These are phyloP conservation scores for Blastocystis sp. DNA, from an alignment of 352 stramenopile species.

Conservation along the genomic window DNA sequence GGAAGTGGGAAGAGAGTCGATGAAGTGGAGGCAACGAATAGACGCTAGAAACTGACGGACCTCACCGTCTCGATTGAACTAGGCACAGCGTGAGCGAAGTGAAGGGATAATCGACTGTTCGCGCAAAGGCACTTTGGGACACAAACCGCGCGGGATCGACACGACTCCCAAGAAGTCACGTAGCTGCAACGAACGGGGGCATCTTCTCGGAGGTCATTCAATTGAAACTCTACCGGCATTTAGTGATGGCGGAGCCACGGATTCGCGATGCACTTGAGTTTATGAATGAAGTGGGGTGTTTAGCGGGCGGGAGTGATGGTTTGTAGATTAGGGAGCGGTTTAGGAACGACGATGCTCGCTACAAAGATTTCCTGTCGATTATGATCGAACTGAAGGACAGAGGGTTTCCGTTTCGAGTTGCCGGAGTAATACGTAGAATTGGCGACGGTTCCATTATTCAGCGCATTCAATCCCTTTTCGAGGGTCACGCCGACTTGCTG, in stretches of 20 bases:
- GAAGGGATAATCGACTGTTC: too few relatives aligned
- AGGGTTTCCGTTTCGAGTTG: neutral
- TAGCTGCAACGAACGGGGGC: neutral
- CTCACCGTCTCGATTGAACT: too few relatives aligned
- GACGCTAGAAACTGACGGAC: too few relatives aligned
- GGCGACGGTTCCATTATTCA: slow-evolving; percentile 3
- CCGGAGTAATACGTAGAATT: neutral
- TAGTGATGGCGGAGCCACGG: slow-evolving; percentile 16
- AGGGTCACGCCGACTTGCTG: slow-evolving; percentile 47
- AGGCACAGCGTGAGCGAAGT: too few relatives aligned
- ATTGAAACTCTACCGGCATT: slow-evolving; percentile 11
- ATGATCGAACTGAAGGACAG: slow-evolving; percentile 44
- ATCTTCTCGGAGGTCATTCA: neutral
- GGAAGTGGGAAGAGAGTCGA: too few relatives aligned
- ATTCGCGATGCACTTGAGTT: slow-evolving; percentile 21
- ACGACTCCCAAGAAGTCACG: too few relatives aligned
- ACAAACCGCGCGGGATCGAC: too few relatives aligned
- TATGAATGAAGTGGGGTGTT: slow-evolving; percentile 27
- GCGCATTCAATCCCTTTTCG: slow-evolving; percentile 47
- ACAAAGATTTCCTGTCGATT: slow-evolving; percentile 44
- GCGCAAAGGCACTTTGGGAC: too few relatives aligned
- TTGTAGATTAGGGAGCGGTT: slow-evolving; percentile 42
- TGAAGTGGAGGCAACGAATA: too few relatives aligned
- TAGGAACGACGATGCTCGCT: slow-evolving; percentile 20
- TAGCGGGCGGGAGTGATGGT: neutral